Base-by-base conservation (phyloP, 164 flowering plant genomes). In the Magnolia officinalis region DNA sequence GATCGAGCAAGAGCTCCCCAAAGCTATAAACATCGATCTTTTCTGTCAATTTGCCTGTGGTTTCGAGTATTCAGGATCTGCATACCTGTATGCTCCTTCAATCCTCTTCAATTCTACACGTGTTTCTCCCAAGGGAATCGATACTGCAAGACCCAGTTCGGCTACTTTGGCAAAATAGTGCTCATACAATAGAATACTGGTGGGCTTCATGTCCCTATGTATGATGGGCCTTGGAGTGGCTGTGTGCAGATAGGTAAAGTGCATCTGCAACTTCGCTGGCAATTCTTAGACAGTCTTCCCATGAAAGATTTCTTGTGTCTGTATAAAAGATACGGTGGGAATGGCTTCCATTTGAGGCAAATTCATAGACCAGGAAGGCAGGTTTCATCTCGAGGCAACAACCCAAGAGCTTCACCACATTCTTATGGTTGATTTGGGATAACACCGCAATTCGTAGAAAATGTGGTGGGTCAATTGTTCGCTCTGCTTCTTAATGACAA, bases 11-110 rank as follows among this genome's bases (percentile, higher is more conserved):
- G 63, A 88, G 89, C 13, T 86, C 88, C 49, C 95, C 91, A 21
- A 74, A 87, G 70, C 92, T 88, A 63, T 88, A 88, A 37, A 89
- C 92, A 85, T 90, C 91, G 61, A 91, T 89, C 75, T 90, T 89
- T 21, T 87, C 92, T 3, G 89, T 88, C 13, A 89, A 73, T 64
- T 86, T 89, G 74, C 86, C 86, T 80, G 83, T 88, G 10, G 26
- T 24, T 82, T 81, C 19, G 80, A 85, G 79, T 88, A 88, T 52
- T 88, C 90, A 2, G 94, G 94, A 59, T 90, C 94, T 58, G 88
- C 75, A 79, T 88, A 90, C 14, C 94, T 91, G 4, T 89, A 23
- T 24, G 94, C 88, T 29, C 94, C 92, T 67, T 87, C 89, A 19
- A 86, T 90, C 75, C 84, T 84, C 6, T 4, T 7, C 13, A 90